Evolutionary conservation across 352 stramenopile genomes (phyloP).

Genomic region (Globisporangium splendens): DNA sequence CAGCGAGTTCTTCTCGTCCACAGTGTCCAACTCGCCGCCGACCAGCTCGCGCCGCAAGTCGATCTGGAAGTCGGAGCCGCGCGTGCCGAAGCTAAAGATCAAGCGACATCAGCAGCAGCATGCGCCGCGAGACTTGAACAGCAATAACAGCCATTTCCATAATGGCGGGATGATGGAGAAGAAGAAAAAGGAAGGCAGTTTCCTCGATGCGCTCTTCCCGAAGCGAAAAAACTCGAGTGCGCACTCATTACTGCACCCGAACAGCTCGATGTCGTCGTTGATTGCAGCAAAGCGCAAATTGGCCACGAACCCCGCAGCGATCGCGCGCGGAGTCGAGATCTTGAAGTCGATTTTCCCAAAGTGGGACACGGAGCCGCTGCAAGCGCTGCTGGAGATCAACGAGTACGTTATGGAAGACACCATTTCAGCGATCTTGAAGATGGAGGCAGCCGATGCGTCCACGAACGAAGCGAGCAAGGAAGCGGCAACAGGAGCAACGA

Average conservation of each 20-base stretch:
- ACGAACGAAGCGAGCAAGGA: constrained; percentile 5
- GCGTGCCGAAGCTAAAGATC: constrained; percentile 6
- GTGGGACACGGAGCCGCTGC: constrained; percentile 64
- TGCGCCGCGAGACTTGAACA: not conserved
- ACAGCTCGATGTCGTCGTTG: not conserved
- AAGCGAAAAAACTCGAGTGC: constrained; percentile 11
- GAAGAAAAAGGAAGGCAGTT: constrained; percentile 15
- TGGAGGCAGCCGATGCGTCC: constrained; percentile 58
- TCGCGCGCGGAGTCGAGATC: constrained; percentile 64
- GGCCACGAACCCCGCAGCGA: constrained; percentile 38
- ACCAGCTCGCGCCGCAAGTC: constrained; percentile 14
- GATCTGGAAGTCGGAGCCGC: constrained; percentile 15
- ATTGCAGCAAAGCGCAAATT: constrained; percentile 10
- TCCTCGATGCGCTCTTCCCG: constrained; percentile 16
- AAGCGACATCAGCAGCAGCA: not conserved
- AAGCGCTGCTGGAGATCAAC: constrained; percentile 73
- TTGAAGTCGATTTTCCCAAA: constrained; percentile 80
- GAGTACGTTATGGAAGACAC: constrained; percentile 79
- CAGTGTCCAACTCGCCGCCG: constrained; percentile 1
- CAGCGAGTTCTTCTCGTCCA: constrained; percentile 3
- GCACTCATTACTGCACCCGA: not conserved
- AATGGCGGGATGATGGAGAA: not conserved
- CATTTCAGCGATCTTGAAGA: constrained; percentile 72
- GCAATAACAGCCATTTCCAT: constrained; percentile 8
- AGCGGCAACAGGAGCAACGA: constrained; percentile 2